phyloP scores from a whole-genome alignment of 2,329 filamentous ascomycete genomes.

The Lachnellula subtilissima region DNA sequence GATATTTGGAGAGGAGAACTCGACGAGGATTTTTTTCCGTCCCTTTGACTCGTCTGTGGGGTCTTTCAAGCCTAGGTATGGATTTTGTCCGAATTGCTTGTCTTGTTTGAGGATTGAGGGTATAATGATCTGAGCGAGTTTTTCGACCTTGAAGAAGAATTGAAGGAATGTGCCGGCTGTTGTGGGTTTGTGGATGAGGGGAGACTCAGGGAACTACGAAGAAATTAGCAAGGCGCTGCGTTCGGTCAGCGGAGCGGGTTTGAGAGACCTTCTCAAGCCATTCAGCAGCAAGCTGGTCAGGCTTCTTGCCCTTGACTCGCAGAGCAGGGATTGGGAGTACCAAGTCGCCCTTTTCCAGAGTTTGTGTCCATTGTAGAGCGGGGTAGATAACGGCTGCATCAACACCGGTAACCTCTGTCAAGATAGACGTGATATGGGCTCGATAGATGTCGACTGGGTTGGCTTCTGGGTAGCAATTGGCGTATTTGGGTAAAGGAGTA shows the following conservation, averaged over 20 bases:
- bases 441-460: constrained; percentile 80
- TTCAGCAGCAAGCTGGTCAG: constrained; percentile 55
- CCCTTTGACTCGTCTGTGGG: constrained; percentile 50
- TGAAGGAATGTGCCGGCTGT: constrained; percentile 65
- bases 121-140: constrained; percentile 61
- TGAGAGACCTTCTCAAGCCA: constrained; percentile 53
- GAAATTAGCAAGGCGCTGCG: constrained; percentile 5
- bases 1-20: constrained; percentile 83
- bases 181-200: constrained; percentile 66
- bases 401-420: constrained; percentile 65
- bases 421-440: constrained; percentile 65
- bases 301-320: constrained; percentile 67
- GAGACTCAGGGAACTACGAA: constrained; percentile 62
- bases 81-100: constrained; percentile 59
- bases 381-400: constrained; percentile 68
- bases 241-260: not conserved
- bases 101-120: constrained; percentile 63
- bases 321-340: constrained; percentile 75
- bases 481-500: constrained; percentile 36
- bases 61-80: constrained; percentile 55
- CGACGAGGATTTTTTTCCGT: constrained; percentile 57
- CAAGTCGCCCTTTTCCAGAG: constrained; percentile 78
- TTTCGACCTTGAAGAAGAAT: constrained; percentile 73
- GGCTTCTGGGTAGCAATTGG: constrained; percentile 58
- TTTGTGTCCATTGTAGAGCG: constrained; percentile 71